phyloP scores from a whole-genome alignment of 768 basidiomycete species.

The Termitomyces sp. region DNA sequence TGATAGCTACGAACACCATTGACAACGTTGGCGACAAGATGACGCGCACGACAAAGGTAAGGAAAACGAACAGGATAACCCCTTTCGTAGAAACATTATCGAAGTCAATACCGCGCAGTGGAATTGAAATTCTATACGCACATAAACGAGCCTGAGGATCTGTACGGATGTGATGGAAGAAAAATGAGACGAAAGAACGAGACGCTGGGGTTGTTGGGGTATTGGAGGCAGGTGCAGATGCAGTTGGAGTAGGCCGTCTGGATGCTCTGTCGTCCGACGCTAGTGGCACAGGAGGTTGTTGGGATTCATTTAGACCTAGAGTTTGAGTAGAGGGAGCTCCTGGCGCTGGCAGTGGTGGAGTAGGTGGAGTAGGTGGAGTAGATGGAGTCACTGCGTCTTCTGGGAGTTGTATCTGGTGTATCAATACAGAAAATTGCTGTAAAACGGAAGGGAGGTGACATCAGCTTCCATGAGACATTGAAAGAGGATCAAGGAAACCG shows the following conservation, averaged over 20 bases:
- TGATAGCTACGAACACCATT: constrained; percentile 55
- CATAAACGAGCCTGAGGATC: constrained; percentile 73
- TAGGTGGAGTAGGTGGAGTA: constrained; percentile 19
- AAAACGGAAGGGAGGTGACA: neutral
- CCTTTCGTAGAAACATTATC: constrained; percentile 33
- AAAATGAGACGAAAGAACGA: constrained; percentile 41
- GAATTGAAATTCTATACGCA: constrained; percentile 27
- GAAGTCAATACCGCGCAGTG: neutral
- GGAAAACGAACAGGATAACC: constrained; percentile 60
- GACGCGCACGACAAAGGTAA: constrained; percentile 71
- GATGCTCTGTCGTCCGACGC: constrained; percentile 16
- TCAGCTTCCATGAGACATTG: neutral
- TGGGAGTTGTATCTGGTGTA: constrained; percentile 80
- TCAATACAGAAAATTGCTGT: constrained; percentile 80
- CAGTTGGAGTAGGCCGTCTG: constrained; percentile 18
- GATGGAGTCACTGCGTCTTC: constrained; percentile 42
- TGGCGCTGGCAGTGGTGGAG: constrained; percentile 12
- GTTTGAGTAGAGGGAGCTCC: constrained; percentile 16
- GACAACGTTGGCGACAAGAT: constrained; percentile 64
- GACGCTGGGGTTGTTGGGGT: constrained; percentile 15
- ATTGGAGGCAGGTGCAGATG: constrained; percentile 17
- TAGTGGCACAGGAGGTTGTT: neutral
- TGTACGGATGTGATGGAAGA: constrained; percentile 54
- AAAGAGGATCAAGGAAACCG: constrained; percentile 14
- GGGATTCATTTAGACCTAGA: neutral